These are phyloP conservation scores for Canavalia gladiata DNA, from an alignment of 306 rosid species.

Conservation along the genomic window DNA sequence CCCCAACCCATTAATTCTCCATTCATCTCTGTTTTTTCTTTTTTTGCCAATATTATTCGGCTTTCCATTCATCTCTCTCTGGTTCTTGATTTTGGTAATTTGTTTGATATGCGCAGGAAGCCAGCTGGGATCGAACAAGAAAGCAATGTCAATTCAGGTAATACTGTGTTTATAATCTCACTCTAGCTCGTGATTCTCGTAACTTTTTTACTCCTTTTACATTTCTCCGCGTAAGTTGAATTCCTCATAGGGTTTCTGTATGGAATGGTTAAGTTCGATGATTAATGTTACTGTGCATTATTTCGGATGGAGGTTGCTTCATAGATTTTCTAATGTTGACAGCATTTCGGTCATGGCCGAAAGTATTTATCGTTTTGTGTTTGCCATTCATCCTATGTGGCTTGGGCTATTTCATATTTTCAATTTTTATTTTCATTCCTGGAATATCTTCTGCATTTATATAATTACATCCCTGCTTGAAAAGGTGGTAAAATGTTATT, in stretches of 20 bases:
- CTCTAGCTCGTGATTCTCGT: neutral
- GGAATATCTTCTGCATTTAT: neutral
- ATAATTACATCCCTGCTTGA: neutral
- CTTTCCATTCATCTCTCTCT: no score
- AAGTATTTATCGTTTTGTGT: neutral
- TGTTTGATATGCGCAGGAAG: slow-evolving; percentile 59
- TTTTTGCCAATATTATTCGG: no score
- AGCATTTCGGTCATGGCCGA: neutral
- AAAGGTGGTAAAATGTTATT: neutral
- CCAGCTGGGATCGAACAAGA: slow-evolving; percentile 83
- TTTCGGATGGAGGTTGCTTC: neutral
- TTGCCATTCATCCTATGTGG: neutral
- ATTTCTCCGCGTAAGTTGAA: neutral
- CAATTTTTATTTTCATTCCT: neutral
- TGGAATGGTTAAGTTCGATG: slow-evolving; percentile 1
- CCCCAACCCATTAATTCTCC: neutral
- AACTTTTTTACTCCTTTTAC: neutral
- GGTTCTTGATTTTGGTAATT: neutral
- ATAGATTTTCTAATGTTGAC: neutral
- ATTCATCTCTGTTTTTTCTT: neutral
- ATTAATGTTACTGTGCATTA: neutral
- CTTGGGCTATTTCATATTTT: neutral
- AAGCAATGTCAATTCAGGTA: slow-evolving; percentile 85
- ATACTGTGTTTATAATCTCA: slow-evolving; percentile 10
- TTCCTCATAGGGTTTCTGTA: neutral